Conservation (phyloP, 345 rosid species). For the Citrus unshiu region DNA sequence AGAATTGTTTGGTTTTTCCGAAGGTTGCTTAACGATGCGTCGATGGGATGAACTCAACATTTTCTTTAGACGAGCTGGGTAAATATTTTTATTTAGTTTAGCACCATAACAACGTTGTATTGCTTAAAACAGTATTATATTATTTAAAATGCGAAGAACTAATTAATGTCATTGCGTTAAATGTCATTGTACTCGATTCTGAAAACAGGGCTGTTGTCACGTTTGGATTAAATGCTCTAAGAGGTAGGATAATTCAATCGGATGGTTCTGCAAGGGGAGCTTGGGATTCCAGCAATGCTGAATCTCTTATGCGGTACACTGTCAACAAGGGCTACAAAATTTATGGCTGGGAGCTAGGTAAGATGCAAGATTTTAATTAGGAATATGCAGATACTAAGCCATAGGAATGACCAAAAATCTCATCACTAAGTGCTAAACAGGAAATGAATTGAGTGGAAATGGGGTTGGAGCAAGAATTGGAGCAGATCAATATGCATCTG, state of each 20-base stretch:
- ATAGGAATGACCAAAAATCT: background rate
- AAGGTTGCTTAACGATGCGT: slow-evolving; percentile 60
- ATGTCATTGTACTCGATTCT: background rate
- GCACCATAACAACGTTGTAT: no score
- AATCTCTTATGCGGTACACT: slow-evolving; percentile 35
- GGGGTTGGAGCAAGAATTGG: slow-evolving; percentile 35
- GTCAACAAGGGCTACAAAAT: slow-evolving; percentile 32
- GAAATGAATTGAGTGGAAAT: slow-evolving; percentile 48
- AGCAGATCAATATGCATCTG: slow-evolving; percentile 41
- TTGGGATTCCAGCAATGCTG: slow-evolving; percentile 46
- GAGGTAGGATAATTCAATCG: slow-evolving; percentile 28
- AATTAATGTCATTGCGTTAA: background rate
- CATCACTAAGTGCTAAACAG: slow-evolving; percentile 3
- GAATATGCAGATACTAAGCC: background rate
- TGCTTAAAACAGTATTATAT: no score
- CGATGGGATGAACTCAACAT: slow-evolving; percentile 66
- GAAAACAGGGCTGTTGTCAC: slow-evolving; percentile 33
- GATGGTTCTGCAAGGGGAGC: slow-evolving; percentile 33
- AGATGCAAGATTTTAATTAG: slow-evolving; percentile 14
- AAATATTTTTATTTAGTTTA: background rate
- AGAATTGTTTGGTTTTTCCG: slow-evolving; percentile 54
- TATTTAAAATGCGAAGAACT: no score
- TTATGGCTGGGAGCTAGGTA: slow-evolving; percentile 57
- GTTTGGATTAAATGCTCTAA: slow-evolving; percentile 46
- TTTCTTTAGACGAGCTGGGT: slow-evolving; percentile 59